A percentile compares a stretch with the other conserved stretches of the same genome.
Conservation (phyloP, 1,139 yeast genomes). For the Kodamaea derodonti region DNA sequence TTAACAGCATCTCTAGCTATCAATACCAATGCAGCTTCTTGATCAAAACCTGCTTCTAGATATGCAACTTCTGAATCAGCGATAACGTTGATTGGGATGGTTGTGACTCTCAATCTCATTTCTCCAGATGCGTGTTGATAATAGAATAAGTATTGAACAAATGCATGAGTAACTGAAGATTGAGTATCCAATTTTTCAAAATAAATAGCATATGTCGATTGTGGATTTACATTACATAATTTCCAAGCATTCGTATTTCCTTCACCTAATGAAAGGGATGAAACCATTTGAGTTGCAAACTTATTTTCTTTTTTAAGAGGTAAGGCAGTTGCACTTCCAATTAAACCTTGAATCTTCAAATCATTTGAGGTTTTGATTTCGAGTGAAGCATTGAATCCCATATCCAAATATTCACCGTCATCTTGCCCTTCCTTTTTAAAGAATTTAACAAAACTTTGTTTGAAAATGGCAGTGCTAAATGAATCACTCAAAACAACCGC, state of each 20-base stretch:
- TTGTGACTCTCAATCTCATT: conserved; percentile 47
- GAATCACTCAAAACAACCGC: conserved; percentile 59
- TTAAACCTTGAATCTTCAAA: conserved; percentile 51
- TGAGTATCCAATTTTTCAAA: conserved; percentile 49
- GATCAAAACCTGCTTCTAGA: conserved; percentile 53
- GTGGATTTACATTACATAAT: conserved; percentile 50
- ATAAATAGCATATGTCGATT: conserved; percentile 54
- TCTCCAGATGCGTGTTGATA: conserved; percentile 60
- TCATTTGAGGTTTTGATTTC: conserved; percentile 51
- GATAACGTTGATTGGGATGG: conserved; percentile 39
- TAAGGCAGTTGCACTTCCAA: conserved; percentile 53
- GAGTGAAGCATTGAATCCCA: conserved; percentile 57
- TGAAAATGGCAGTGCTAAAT: conserved; percentile 61
- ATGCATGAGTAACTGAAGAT: conserved; percentile 23
- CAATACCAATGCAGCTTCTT: conserved; percentile 66
- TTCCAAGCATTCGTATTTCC: conserved; percentile 62
- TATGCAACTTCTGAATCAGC: conserved; percentile 41
- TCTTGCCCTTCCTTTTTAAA: conserved; percentile 31
- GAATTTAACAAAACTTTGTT: conserved; percentile 57
- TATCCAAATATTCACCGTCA: conserved; percentile 32
- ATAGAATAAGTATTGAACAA: conserved; percentile 69
- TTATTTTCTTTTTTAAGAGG: conserved; percentile 29
- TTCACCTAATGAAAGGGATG: conserved; percentile 38
- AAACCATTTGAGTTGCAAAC: conserved; percentile 22
- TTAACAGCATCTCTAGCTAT: conserved; percentile 52